Base-by-base conservation (phyloP, 129 eudicot genomes). In the Scalesia atractyloides region DNA sequence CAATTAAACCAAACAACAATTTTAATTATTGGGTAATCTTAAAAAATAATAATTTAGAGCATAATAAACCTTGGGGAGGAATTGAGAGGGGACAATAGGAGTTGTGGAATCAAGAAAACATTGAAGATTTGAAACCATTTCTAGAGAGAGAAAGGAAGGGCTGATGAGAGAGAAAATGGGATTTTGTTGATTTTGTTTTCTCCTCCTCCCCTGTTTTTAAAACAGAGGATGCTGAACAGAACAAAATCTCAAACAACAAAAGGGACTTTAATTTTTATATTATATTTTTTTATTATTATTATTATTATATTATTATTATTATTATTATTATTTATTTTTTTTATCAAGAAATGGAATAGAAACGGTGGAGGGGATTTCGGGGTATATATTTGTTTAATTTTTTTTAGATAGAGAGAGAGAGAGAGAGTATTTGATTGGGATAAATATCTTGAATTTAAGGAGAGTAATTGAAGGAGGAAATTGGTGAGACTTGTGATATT, bases 71-170 rank as follows among this genome's bases (percentile, higher is more conserved):
- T 90, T 87, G 67, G 95, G 66, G 14, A 90, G 84, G 36, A 81
- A 83, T 73, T 85, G 97, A 34, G 95, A 87, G 19, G 80, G 79
- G 43, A 80, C 83, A 53, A 81, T 72, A 33, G 95, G 95, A 39
- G 95, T 85, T 52, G 85, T 88, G 79, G 90, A 76, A 68, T 85
- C 83, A 79, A 88, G 80, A 78, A 88, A 85, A 75, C 85, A 64
- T 75, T 85, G 81, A 52, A 88, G 84, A 79, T 88, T 72, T 70
- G 79, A 74, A 68, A 80, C 73, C 88, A 85, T 72, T 75, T 71
- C 57, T 78, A 77, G 74, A 78, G 75, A 84, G 54, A 70, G 68
- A 71, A 68, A 70, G 49, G 48, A 12, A 57, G 73, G 76, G 64
- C 73, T 36, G 69, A 80, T 80, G 82, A 54, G 82, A 69, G 67